phyloP scores from a whole-genome alignment of 495 filamentous ascomycete genomes.

The Gamarada debralockiae region DNA sequence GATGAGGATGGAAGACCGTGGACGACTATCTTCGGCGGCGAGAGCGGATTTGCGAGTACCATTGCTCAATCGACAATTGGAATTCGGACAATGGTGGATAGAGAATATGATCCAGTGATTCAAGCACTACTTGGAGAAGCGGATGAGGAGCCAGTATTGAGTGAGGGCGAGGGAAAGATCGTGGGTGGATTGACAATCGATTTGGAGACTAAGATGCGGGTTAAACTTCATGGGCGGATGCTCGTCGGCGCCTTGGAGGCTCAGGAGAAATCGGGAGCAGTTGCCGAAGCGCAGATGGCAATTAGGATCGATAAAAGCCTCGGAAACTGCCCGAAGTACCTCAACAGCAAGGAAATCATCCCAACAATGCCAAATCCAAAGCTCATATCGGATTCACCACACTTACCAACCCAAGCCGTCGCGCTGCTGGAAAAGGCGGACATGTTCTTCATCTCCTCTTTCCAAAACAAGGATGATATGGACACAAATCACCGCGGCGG shows the following conservation, averaged over 20 bases:
- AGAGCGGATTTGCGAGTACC: constrained; percentile 58
- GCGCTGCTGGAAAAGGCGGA: constrained; percentile 61
- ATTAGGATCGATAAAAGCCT: constrained; percentile 65
- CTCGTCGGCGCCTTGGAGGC: constrained; percentile 48
- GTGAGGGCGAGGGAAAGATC: constrained; percentile 31
- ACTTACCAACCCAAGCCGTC: constrained; percentile 45
- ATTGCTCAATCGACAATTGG: constrained; percentile 55
- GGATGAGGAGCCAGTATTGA: constrained; percentile 37
- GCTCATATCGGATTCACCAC: constrained; percentile 38
- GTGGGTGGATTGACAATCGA: constrained; percentile 64
- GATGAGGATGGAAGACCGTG: constrained; percentile 62
- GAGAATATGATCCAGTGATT: constrained; percentile 60
- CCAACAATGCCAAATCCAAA: constrained; percentile 47
- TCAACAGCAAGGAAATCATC: constrained; percentile 65
- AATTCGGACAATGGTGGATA: constrained; percentile 54
- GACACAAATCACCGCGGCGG: constrained; percentile 84
- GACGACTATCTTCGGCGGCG: constrained; percentile 72
- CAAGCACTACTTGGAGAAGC: constrained; percentile 42
- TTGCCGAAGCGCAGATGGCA: constrained; percentile 60
- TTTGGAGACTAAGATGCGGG: constrained; percentile 57
- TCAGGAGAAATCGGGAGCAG: constrained; percentile 25
- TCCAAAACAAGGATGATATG: constrained; percentile 59
- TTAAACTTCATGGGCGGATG: constrained; percentile 65
- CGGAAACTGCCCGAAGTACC: constrained; percentile 80
- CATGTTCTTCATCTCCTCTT: constrained; percentile 71